Evolutionary conservation across 139 green algal species (phyloP).

Genomic region (Mychonastes homosphaera): DNA sequence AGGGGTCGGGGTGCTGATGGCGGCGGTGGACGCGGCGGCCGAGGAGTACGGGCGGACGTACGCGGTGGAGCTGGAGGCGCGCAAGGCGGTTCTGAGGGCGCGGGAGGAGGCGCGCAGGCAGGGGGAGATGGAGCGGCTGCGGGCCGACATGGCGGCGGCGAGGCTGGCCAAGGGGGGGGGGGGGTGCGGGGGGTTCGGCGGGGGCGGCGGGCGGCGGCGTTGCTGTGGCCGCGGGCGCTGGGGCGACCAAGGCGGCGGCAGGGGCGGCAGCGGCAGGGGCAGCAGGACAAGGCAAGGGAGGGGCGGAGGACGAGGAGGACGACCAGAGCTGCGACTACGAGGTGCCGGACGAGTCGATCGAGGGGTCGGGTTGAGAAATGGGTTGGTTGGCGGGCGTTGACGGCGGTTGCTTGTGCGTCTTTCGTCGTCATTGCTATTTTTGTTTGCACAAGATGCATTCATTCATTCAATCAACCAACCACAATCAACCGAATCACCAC

Average conservation of each 20-base stretch:
- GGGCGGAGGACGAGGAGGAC: conserved; percentile 15
- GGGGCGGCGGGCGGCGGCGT: background rate
- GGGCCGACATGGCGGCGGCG: conserved; percentile 30
- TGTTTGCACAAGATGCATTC: too few species aligned
- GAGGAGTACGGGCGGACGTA: conserved; percentile 71
- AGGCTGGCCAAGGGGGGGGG: background rate
- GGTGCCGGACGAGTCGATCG: conserved; percentile 26
- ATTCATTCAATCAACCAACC: too few species aligned
- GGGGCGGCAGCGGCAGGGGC: background rate
- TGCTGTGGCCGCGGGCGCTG: background rate
- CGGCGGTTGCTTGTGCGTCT: too few species aligned
- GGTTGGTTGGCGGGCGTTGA: too few species aligned
- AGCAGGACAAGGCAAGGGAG: background rate
- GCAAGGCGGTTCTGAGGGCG: conserved; percentile 21
- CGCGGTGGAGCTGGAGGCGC: conserved; percentile 43
- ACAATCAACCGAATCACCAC: too few species aligned
- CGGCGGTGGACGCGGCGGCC: conserved; percentile 35
- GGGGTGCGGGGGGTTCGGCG: background rate
- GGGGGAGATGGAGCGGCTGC: conserved; percentile 43
- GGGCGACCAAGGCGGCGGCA: conserved; percentile 1
- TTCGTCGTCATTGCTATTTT: too few species aligned
- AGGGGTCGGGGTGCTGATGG: conserved; percentile 81
- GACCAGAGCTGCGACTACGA: conserved; percentile 13
- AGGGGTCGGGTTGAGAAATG: conserved; percentile 5
- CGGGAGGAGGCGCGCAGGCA: conserved; percentile 34